These are phyloP conservation scores for Tothia fuscella DNA, from an alignment of 2,329 filamentous ascomycete genomes.

Conservation along the genomic window DNA sequence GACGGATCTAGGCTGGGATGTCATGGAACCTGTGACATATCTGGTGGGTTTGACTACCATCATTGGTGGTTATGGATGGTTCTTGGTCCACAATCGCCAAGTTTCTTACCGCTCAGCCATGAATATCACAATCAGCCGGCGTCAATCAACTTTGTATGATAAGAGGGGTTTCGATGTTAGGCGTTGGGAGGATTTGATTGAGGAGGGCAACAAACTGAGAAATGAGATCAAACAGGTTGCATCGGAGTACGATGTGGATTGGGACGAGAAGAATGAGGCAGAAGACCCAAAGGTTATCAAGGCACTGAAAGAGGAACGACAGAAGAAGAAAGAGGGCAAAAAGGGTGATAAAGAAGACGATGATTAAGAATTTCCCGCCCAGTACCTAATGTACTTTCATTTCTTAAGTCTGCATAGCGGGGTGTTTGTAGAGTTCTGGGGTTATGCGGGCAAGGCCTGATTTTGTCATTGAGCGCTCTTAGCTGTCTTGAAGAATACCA, in stretches of 20 bases:
- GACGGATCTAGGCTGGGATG: slow-evolving; percentile 77
- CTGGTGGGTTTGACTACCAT: slow-evolving; percentile 75
- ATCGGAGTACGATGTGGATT: slow-evolving; percentile 80
- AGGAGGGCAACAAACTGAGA: slow-evolving; percentile 66
- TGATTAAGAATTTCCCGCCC: neutral
- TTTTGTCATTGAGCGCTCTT: too few species aligned
- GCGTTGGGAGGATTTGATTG: slow-evolving; percentile 66
- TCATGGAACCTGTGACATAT: slow-evolving; percentile 85
- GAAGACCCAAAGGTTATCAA: slow-evolving; percentile 48
- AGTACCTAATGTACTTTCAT: too few species aligned
- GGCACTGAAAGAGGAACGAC: slow-evolving; percentile 39
- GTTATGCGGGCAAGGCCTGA: too few species aligned
- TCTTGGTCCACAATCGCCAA: slow-evolving; percentile 83
- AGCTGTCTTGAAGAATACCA: too few species aligned
- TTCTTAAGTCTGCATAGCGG: too few species aligned
- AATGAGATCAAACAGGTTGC: slow-evolving; percentile 71
- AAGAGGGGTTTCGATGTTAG: slow-evolving; percentile 61
- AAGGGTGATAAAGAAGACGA: slow-evolving; percentile 7
- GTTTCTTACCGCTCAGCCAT: slow-evolving; percentile 77
- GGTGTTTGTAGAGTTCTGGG: too few species aligned
- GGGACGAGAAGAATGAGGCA: slow-evolving; percentile 67
- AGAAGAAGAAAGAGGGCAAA: slow-evolving; percentile 15
- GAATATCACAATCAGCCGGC: slow-evolving; percentile 70
- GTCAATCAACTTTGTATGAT: slow-evolving; percentile 67
- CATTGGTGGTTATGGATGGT: slow-evolving; percentile 88